These are phyloP conservation scores for Cordyceps tenuipes DNA, from an alignment of 2,329 filamentous ascomycete species.

Conservation along the genomic window DNA sequence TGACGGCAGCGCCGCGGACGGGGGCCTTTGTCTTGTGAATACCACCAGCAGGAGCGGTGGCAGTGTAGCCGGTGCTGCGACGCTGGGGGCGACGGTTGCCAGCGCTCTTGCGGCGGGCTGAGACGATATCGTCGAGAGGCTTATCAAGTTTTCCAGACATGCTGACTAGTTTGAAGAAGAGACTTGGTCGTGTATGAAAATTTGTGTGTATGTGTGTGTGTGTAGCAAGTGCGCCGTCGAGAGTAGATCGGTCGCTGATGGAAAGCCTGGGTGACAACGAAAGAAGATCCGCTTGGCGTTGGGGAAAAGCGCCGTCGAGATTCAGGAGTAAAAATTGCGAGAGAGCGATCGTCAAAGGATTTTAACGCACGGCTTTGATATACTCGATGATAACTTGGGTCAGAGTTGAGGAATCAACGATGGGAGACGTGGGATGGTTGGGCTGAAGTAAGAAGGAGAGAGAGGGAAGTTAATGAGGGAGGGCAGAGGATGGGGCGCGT, in stretches of 20 bases:
- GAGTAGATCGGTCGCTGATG: conserved; percentile 4
- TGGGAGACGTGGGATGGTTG: neutral
- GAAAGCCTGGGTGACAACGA: conserved; percentile 8
- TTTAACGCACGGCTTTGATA: neutral
- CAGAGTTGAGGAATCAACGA: neutral
- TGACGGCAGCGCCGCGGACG: conserved; percentile 49
- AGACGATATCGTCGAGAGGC: conserved; percentile 95
- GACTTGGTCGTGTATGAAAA: neutral
- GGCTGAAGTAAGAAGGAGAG: conserved; percentile 11
- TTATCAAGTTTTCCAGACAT: conserved; percentile 97
- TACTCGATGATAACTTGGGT: neutral
- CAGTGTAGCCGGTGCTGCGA: conserved; percentile 40
- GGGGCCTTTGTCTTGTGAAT: conserved; percentile 69
- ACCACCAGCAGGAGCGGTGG: conserved; percentile 70
- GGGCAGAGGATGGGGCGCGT: conserved; percentile 13
- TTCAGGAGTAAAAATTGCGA: neutral
- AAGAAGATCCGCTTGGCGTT: neutral
- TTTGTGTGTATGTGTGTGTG: conserved; percentile 24
- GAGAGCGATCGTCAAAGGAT: neutral
- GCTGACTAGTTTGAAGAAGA: conserved; percentile 26
- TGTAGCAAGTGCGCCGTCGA: conserved; percentile 28
- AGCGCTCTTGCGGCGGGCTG: conserved; percentile 57
- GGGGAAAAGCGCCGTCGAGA: conserved; percentile 12
- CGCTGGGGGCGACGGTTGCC: conserved; percentile 43
- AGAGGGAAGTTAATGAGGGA: conserved; percentile 10